Conservation (phyloP, 495 filamentous ascomycete genomes). For the Beverwykella pulmonaria region DNA sequence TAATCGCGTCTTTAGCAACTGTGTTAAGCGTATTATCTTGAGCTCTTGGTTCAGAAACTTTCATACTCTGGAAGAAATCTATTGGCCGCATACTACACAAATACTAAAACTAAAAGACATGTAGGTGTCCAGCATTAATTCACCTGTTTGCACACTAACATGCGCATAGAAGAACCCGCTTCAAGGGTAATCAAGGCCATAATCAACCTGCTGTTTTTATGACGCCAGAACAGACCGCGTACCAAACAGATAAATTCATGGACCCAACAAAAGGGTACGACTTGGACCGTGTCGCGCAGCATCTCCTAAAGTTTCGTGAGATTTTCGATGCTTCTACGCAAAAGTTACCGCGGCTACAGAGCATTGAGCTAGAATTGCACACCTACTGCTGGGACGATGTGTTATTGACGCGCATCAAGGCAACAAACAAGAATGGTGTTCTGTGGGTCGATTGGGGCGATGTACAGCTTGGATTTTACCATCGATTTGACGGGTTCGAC, state of each 20-base stretch:
- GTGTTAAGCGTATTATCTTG: slow-evolving; percentile 3
- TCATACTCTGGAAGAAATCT: neutral
- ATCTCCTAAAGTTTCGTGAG: neutral
- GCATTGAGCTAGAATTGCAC: neutral
- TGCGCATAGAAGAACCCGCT: neutral
- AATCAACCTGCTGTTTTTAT: neutral
- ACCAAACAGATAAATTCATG: neutral
- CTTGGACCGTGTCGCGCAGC: neutral
- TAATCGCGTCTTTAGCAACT: too few species aligned
- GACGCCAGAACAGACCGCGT: neutral
- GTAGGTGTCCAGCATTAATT: neutral
- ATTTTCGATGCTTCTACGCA: neutral
- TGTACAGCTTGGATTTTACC: neutral
- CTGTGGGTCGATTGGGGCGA: neutral
- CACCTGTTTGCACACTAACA: neutral
- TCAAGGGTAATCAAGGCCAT: neutral
- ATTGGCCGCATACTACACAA: neutral
- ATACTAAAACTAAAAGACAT: neutral
- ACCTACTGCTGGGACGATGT: neutral
- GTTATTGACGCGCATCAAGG: neutral
- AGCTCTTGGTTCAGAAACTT: neutral
- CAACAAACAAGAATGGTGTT: neutral
- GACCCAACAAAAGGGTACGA: neutral
- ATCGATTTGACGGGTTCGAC: too few species aligned
- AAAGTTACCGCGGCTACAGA: neutral